Evolutionary conservation across 306 rosid species (phyloP), one percentile per base, ranked within the genome.

Genomic region (Fagus sylvatica): DNA sequence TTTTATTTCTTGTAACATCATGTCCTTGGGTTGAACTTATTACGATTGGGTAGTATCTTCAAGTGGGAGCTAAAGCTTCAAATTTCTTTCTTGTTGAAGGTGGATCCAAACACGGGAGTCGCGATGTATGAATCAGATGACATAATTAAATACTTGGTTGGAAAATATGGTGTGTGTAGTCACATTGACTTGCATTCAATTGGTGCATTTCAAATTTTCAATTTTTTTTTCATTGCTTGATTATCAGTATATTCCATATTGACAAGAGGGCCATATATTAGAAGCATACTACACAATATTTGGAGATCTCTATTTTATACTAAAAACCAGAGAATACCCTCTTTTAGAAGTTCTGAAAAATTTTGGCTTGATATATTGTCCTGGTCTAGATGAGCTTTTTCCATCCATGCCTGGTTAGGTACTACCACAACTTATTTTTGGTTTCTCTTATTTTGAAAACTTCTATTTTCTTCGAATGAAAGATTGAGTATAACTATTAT

Each of bases 121-220:
- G 87, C 98, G 3, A 91, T 96, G 99, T 96, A 96, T 54, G 99
- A 96, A 89, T 96, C 99, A 41, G 99, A 96, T 83, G 97, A 86
- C 67, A 96, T 96, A 74, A 93, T 96, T 80, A 91, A 90, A 77
- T 89, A 96, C 83, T 88, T 96, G 91, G 96, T 79, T 76, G 90
- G 68, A 54, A 89, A 89, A 74, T 93, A 96, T 80, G 98, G 99
- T 96, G 71, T 53, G 91, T 86, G 34, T 76, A 66, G 22, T 69
- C 75, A 22, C 43, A 36, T 67, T 60, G 68, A 42, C 53, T 54
- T 73, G 13, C 34, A 28, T 66, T 65, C 51, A 48, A 28, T 7
- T 36, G 7, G 28, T 71, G 30, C 75, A 69, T 69, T 69, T 57
- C 66, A 46, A 8, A 36, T 19, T 12, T 57, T 77, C 56, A 43